Evolutionary conservation across 371 early-diverging fungal genomes (phyloP), one percentile per base, ranked within the genome.

Genomic region (Lichtheimia ornata): DNA sequence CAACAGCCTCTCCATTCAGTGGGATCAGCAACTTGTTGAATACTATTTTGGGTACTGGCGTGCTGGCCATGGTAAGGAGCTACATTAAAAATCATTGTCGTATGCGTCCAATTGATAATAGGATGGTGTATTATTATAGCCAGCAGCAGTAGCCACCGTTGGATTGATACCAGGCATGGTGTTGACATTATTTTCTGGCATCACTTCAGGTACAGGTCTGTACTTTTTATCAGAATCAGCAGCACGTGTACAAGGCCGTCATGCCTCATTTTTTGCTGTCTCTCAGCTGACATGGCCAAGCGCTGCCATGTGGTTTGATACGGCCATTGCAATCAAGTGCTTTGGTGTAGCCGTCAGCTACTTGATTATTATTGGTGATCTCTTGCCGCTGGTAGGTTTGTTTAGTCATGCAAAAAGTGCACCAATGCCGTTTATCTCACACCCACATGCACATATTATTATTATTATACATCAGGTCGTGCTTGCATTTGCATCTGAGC

Each of bases 271-370:
- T 71, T 93, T 92, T 73, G 85, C 92, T 13, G 84, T 96, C 30
- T 87, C 97, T 5, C 83, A 90, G 61, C 79, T 94, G 54, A 97
- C 96, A 11, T 97, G 97, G 76, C 99, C 99, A 25, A 72, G 77
- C 49, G 92, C 96, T 4, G 93, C 93, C 7, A 76, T 95, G 15
- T 84, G 88, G 50, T 96, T 99, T 66, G 99, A 99, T 70, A 58
- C 90, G 17, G 97, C 99, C 40, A 97, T 99, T 64, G 99, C 99
- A 35, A 79, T 98, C 69, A 99, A 99, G 73, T 99, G 99, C 72
- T 99, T 99, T 81, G 99, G 99, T 42, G 99, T 99, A 5, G 89
- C 95, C 14, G 84, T 95, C 30, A 96, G 97, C 12, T 99, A 99
- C 72, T 74, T 99, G 30, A 93, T 99, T 52, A 97, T 99, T 61